Evolutionary conservation across 2,329 filamentous ascomycete genomes (phyloP), one percentile per base, ranked within the genome.

Genomic region (Colletotrichum salicis): DNA sequence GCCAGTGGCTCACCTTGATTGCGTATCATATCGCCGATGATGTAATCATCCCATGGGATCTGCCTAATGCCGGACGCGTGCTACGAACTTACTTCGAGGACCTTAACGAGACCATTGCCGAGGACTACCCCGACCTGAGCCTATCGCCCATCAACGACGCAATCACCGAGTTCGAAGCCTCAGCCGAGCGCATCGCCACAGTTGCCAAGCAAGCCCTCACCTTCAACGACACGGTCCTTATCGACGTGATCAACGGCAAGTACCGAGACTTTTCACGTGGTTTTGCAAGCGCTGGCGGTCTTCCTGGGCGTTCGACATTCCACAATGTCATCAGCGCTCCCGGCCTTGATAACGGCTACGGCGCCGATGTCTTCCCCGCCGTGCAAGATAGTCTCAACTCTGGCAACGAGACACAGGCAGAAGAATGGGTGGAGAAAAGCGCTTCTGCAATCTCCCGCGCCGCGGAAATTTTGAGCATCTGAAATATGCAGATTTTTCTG

Each of bases 1-100:
- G 85, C 6, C 84, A 87, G 10, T 67, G 64, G 64, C 58, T 71
- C 41, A 33, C 64, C n/a, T 33, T 71, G 15, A 54, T 71, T n/a
- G 69, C 65, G 6, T 71, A 63, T 19, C 69, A 71, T 5, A 68
- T 71, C 37, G 69, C 69, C 52, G 52, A 71, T 55, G 64, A 71
- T 19, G 58, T 55, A 5, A 63, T 71, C 11, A 69, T 71, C 31
- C 69, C 69, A 2, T 71, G 69, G 69, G 69, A 71, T 8, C 54
- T 71, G 8, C 69, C 69, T 7, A 69, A 68, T 29, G 69, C 69
- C 11, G 69, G 58, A 19, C 51, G 65, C 1, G 69, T 71, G 2
- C 64, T 71, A 15, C 64, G 69, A 24, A 71, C 64, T 2, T 29
- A 71, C 37, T 71, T 68, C 52, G 41, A 71, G 2, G 69, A 71